phyloP scores from a whole-genome alignment of 495 filamentous ascomycete genomes.

The Amorphotheca resinae region DNA sequence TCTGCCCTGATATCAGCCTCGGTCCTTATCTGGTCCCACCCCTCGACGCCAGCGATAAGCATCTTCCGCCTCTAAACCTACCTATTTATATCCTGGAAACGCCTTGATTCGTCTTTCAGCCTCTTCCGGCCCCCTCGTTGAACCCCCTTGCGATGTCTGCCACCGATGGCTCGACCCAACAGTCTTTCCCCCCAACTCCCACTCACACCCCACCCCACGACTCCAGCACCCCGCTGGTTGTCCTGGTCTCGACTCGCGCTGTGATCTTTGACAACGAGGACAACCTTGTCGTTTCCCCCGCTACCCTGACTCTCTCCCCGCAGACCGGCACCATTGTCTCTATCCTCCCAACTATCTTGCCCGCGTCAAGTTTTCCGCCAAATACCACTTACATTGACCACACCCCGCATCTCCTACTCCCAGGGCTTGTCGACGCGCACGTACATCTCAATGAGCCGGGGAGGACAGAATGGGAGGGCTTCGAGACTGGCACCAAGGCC shows the following conservation, averaged over 20 bases:
- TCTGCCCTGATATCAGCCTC: background rate
- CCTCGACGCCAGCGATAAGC: slow-evolving; percentile 18
- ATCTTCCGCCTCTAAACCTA: slow-evolving; percentile 6
- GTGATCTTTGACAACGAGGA: slow-evolving; percentile 59
- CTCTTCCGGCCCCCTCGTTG: slow-evolving; percentile 2
- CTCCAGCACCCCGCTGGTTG: slow-evolving; percentile 36
- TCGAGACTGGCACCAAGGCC: slow-evolving; percentile 83
- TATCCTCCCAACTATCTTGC: slow-evolving; percentile 61
- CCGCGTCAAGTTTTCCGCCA: slow-evolving; percentile 54
- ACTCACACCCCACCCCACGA: slow-evolving; percentile 19
- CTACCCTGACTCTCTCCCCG: slow-evolving; percentile 68
- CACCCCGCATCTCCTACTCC: slow-evolving; percentile 76
- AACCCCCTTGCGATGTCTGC: slow-evolving; percentile 19
- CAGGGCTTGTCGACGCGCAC: slow-evolving; percentile 91
- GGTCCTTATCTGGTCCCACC: background rate
- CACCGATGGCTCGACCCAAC: slow-evolving; percentile 15
- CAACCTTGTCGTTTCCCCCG: slow-evolving; percentile 37
- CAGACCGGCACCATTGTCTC: slow-evolving; percentile 74
- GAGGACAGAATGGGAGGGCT: slow-evolving; percentile 97
- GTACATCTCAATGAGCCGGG: slow-evolving; percentile 98
- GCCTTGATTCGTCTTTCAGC: background rate
- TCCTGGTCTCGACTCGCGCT: slow-evolving; percentile 73
- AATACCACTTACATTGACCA: slow-evolving; percentile 69
- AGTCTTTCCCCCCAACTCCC: slow-evolving; percentile 19
- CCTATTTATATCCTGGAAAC: background rate